Evolutionary conservation across 2,329 filamentous ascomycete genomes (phyloP).

Genomic region (Fusarium tanahbumbuense): DNA sequence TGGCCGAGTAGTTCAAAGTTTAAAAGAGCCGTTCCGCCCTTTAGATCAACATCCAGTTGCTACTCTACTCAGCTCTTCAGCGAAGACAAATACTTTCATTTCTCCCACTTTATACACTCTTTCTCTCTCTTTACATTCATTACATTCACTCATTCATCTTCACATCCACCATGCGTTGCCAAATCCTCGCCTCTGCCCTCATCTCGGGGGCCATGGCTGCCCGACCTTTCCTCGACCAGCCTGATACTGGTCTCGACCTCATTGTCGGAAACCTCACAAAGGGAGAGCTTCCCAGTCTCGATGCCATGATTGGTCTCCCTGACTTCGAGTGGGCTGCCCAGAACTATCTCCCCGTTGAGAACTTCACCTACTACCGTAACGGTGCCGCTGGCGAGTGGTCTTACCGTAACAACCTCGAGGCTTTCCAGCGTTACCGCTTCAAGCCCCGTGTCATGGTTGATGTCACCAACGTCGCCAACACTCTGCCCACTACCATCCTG

Average conservation of each 20-base stretch:
- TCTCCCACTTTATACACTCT: conserved; percentile 15
- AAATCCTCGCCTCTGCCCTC: conserved; percentile 44
- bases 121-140: neutral
- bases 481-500: conserved; percentile 60
- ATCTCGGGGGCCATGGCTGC: conserved; percentile 55
- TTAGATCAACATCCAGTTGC: neutral
- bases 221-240: conserved; percentile 58
- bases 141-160: neutral
- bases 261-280: conserved; percentile 50
- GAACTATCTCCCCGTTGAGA: conserved; percentile 57
- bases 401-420: conserved; percentile 68
- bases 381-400: conserved; percentile 67
- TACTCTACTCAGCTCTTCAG: conserved; percentile 8
- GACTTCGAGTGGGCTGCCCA: conserved; percentile 67
- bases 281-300: conserved; percentile 56
- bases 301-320: conserved; percentile 60
- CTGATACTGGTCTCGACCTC: conserved; percentile 59
- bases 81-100: conserved; percentile 1
- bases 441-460: conserved; percentile 63
- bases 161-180: conserved; percentile 35
- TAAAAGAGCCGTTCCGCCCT: conserved; percentile 36
- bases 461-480: conserved; percentile 57
- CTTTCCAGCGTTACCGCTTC: conserved; percentile 61
- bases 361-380: conserved; percentile 69
- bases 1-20: conserved; percentile 15